A percentile compares a stretch with the other conserved stretches of the same genome.
These are phyloP conservation scores for Zostera marina DNA, from an alignment of 116 monocot genomes.

Conservation along the genomic window DNA sequence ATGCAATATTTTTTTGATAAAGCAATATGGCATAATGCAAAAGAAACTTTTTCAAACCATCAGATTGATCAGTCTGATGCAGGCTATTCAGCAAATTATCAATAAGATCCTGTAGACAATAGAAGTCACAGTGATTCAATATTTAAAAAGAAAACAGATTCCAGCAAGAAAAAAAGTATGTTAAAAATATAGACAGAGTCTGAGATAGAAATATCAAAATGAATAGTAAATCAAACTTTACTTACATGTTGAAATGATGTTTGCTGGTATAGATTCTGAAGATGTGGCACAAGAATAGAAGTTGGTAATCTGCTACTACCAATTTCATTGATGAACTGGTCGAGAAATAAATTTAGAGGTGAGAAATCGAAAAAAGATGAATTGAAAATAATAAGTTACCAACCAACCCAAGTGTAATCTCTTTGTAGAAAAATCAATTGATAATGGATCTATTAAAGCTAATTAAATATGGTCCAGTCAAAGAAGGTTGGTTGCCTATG, in stretches of 20 bases:
- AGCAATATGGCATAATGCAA: not conserved
- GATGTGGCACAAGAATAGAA: constrained; percentile 70
- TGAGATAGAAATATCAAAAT: too few relatives aligned
- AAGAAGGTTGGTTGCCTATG: too few relatives aligned
- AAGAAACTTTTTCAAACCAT: constrained; percentile 23
- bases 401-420: too few relatives aligned
- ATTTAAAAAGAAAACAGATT: not conserved
- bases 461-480: too few relatives aligned
- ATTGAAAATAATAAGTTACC: too few relatives aligned
- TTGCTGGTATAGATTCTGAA: constrained; percentile 80
- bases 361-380: constrained; percentile 5
- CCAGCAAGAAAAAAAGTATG: not conserved
- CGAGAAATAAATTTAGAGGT: too few relatives aligned
- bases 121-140: not conserved
- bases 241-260: constrained; percentile 84
- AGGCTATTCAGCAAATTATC: constrained; percentile 57
- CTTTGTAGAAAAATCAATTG: too few relatives aligned
- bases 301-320: constrained; percentile 34
- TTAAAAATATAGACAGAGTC: too few relatives aligned
- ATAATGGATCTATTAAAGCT: too few relatives aligned
- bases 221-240: not conserved
- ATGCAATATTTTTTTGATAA: not conserved
- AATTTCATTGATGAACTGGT: constrained; percentile 34
- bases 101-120: constrained; percentile 54
- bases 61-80: constrained; percentile 45